Conservation (phyloP, 1,284 basidiomycete species). For the Ustilago nuda region DNA sequence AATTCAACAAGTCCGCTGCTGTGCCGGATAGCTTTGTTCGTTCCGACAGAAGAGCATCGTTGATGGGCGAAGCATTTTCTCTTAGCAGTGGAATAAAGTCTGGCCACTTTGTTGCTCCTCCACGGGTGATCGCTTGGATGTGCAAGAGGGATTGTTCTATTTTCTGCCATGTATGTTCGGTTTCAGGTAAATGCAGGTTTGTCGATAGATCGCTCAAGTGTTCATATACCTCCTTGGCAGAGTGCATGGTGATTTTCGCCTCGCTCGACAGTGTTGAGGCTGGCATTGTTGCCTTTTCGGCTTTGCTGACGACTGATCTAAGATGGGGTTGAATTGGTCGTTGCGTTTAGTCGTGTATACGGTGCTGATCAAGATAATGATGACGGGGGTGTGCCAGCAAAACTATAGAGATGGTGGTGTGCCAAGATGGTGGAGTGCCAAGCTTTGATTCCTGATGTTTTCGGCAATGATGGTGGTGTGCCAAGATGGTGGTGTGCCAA, state of each 20-base stretch:
- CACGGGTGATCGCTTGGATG: constrained; percentile 60
- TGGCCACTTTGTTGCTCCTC: constrained; percentile 55
- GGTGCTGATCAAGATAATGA: not conserved
- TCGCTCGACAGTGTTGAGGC: constrained; percentile 20
- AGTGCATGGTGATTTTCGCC: constrained; percentile 27
- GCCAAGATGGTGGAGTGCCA: not conserved
- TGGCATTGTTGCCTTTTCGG: constrained; percentile 10
- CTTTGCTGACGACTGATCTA: not conserved
- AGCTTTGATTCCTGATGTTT: not conserved
- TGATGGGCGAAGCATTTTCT: constrained; percentile 41
- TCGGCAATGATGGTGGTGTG: not conserved
- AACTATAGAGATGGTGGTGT: not conserved
- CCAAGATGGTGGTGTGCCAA: no score
- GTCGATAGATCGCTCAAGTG: constrained; percentile 31
- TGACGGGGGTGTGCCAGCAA: not conserved
- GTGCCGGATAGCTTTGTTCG: constrained; percentile 71
- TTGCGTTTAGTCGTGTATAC: no score
- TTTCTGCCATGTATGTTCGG: constrained; percentile 64
- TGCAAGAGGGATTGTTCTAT: constrained; percentile 52
- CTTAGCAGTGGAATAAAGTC: constrained; percentile 52
- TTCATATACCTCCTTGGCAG: constrained; percentile 10
- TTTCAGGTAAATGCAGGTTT: constrained; percentile 44
- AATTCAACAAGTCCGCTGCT: constrained; percentile 71
- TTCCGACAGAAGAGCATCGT: constrained; percentile 71
- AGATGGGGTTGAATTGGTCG: no score